Evolutionary conservation across 2,329 filamentous ascomycete genomes (phyloP).

Genomic region (Penicillium olsonii): DNA sequence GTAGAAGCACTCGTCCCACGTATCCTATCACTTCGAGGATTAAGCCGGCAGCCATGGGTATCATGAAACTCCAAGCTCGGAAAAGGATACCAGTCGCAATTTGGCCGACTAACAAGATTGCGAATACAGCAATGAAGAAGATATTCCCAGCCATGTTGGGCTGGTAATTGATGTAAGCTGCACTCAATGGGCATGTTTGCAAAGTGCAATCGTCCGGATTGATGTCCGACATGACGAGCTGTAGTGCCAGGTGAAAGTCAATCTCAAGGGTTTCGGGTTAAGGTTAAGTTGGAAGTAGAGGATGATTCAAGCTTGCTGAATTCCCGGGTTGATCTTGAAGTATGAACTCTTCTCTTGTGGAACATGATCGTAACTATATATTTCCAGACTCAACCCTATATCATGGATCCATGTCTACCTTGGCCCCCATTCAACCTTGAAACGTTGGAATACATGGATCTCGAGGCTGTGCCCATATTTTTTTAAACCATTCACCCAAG

Average conservation of each 20-base stretch:
- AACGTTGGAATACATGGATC: too few species aligned
- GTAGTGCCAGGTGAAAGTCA: background rate
- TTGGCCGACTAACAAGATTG: constrained; percentile 45
- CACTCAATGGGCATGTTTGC: constrained; percentile 36
- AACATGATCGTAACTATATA: constrained; percentile 3
- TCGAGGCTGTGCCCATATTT: constrained; percentile 1
- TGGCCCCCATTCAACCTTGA: too few species aligned
- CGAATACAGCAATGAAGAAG: constrained; percentile 55
- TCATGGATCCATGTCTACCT: too few species aligned
- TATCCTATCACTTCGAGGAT: constrained; percentile 62
- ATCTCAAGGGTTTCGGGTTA: background rate
- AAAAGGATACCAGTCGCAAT: constrained; percentile 47
- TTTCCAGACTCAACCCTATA: background rate
- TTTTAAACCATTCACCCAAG: background rate
- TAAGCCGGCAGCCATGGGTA: constrained; percentile 58
- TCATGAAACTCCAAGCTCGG: constrained; percentile 53
- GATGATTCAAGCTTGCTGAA: too few species aligned
- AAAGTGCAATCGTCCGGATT: constrained; percentile 35
- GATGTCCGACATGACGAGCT: constrained; percentile 2
- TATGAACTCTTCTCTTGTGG: too few species aligned
- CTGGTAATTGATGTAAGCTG: constrained; percentile 55
- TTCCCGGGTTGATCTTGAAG: background rate
- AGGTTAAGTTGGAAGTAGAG: too few species aligned
- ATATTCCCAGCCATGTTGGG: constrained; percentile 57
- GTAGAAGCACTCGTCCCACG: constrained; percentile 57